phyloP scores from a whole-genome alignment of 768 basidiomycete species.

The Jaapia argillacea region DNA sequence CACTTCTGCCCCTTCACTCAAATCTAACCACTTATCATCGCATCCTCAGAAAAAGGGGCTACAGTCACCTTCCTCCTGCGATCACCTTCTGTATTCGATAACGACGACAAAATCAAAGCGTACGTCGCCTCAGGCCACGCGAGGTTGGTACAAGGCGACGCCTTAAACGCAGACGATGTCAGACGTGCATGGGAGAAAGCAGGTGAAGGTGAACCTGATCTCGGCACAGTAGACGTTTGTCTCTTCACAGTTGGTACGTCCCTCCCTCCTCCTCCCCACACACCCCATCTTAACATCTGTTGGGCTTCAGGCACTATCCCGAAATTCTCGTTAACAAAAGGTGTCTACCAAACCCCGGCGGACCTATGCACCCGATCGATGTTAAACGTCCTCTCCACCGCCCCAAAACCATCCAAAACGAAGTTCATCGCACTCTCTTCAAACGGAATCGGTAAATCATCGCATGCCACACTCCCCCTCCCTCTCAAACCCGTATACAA shows the following conservation, averaged over 20 bases:
- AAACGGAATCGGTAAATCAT: conserved; percentile 35
- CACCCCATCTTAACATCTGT: too few species aligned
- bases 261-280: neutral
- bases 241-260: conserved; percentile 53
- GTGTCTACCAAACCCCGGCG: conserved; percentile 35
- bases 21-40: neutral
- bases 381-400: conserved; percentile 43
- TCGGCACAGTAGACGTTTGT: conserved; percentile 38
- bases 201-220: conserved; percentile 13
- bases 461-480: conserved; percentile 36
- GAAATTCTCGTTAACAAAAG: conserved; percentile 35
- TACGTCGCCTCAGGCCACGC: conserved; percentile 43
- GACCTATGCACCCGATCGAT: conserved; percentile 52
- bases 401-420: conserved; percentile 32
- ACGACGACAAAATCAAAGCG: conserved; percentile 39
- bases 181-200: conserved; percentile 40
- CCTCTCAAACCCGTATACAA: conserved; percentile 39
- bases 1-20: neutral
- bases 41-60: conserved; percentile 37
- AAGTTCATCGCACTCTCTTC: conserved; percentile 47
- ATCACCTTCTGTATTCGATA: conserved; percentile 38
- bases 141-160: conserved; percentile 50
- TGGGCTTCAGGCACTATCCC: conserved; percentile 37
- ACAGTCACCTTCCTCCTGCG: conserved; percentile 59
- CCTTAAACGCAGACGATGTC: conserved; percentile 41